Conservation (phyloP, 306 rosid genomes). For the Cucurbita maxima region DNA sequence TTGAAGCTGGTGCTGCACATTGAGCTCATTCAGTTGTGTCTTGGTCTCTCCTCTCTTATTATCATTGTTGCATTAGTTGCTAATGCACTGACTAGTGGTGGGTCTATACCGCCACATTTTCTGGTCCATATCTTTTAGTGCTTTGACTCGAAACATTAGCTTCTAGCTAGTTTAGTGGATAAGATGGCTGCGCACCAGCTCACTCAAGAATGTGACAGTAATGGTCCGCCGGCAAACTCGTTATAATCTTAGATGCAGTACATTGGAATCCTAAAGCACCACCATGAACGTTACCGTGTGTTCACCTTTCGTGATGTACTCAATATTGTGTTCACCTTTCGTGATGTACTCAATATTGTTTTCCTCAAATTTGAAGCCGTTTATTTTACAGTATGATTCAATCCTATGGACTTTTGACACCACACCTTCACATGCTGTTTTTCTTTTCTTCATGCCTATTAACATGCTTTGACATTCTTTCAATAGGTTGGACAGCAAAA, state of each 20-base stretch:
- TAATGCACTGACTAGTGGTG: not conserved
- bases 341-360: not conserved
- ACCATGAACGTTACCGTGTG: too few species aligned
- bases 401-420: too few species aligned
- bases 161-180: not conserved
- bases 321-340: not conserved
- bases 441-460: not conserved
- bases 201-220: not conserved
- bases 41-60: not conserved
- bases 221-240: too few species aligned
- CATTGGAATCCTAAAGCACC: too few species aligned
- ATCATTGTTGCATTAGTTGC: not conserved
- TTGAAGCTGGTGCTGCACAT: not conserved
- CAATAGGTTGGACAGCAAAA: constrained; percentile 68
- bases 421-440: not conserved
- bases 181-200: too few species aligned
- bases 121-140: too few species aligned
- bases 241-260: too few species aligned
- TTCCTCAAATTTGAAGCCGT: not conserved
- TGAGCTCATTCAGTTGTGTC: not conserved
- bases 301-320: too few species aligned
- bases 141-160: too few species aligned
- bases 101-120: too few species aligned
- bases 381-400: not conserved
- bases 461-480: constrained; percentile 9